Percentiles rank a stretch among this genome's conserved stretches.
These are phyloP conservation scores for Fusarium stilboides DNA, from an alignment of 2,329 filamentous ascomycete species.

Conservation along the genomic window DNA sequence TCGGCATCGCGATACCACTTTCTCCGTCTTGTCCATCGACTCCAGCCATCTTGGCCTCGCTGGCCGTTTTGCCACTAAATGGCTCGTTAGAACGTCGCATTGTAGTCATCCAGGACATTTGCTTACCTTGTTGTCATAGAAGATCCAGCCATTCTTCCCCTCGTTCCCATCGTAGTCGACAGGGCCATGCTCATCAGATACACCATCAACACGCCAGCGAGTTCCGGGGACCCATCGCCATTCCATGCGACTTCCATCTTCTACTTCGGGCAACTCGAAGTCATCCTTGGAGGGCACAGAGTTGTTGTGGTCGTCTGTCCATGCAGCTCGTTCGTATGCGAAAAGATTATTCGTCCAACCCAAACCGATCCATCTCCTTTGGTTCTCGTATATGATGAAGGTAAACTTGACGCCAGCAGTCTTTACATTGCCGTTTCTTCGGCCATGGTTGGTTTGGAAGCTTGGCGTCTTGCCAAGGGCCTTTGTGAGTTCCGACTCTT, in stretches of 20 bases:
- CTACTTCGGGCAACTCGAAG: constrained; percentile 74
- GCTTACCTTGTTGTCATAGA: constrained; percentile 94
- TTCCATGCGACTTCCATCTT: constrained; percentile 69
- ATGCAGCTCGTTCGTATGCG: constrained; percentile 88
- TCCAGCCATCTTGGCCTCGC: constrained; percentile 90
- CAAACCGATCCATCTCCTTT: constrained; percentile 92
- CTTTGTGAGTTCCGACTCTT: constrained; percentile 64
- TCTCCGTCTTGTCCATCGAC: constrained; percentile 89
- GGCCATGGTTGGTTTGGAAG: constrained; percentile 48
- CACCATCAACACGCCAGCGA: constrained; percentile 89
- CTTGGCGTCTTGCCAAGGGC: constrained; percentile 54
- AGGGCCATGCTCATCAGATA: constrained; percentile 63
- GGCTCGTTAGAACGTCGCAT: constrained; percentile 12
- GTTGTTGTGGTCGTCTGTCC: constrained; percentile 97
- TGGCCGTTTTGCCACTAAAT: constrained; percentile 89
- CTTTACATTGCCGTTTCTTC: constrained; percentile 59
- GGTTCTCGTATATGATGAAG: constrained; percentile 96
- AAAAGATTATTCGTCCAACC: constrained; percentile 96
- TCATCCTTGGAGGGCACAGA: constrained; percentile 80
- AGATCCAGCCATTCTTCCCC: constrained; percentile 89
- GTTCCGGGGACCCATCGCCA: constrained; percentile 88
- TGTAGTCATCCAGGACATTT: rapidly evolving
- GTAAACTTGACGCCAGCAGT: constrained; percentile 93
- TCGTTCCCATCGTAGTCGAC: constrained; percentile 71
- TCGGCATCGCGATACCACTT: constrained; percentile 99